These are phyloP conservation scores for Mucor circinelloides DNA, from an alignment of 371 early-diverging fungal species.

Conservation along the genomic window DNA sequence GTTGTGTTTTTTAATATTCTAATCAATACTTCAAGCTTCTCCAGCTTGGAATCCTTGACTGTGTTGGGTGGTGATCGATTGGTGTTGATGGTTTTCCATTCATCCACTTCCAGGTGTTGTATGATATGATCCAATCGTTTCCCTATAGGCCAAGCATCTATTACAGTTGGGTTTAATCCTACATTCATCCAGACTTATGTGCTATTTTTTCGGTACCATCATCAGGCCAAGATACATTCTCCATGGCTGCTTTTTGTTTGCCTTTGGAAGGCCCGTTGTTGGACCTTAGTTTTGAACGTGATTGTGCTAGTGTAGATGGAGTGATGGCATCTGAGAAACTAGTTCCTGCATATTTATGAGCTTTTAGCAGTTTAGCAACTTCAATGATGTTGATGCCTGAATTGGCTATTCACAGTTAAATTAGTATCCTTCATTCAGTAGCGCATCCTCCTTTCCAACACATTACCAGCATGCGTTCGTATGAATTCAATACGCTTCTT, in stretches of 20 bases:
- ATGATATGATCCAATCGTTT: constrained; percentile 40
- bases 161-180: neutral
- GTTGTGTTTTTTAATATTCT: constrained; percentile 50
- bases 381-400: constrained; percentile 37
- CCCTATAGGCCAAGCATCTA: constrained; percentile 46
- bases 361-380: constrained; percentile 37
- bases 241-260: constrained; percentile 40
- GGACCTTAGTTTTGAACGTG: constrained; percentile 40
- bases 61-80: constrained; percentile 8
- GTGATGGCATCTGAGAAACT: constrained; percentile 40
- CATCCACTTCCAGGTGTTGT: constrained; percentile 36
- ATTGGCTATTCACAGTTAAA: neutral
- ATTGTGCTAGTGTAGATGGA: constrained; percentile 27
- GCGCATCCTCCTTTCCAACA: too few species aligned
- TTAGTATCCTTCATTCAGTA: neutral
- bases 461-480: constrained; percentile 42
- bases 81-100: constrained; percentile 33
- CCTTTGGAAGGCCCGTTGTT: constrained; percentile 37
- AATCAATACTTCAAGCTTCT: constrained; percentile 38
- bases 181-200: too few species aligned
- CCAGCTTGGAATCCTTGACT: constrained; percentile 40
- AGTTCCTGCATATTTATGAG: constrained; percentile 36
- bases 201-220: too few species aligned
- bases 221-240: constrained; percentile 48
- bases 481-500: constrained; percentile 51